Base-by-base conservation (phyloP, 371 early-diverging fungal species). In the Circinella minor region DNA sequence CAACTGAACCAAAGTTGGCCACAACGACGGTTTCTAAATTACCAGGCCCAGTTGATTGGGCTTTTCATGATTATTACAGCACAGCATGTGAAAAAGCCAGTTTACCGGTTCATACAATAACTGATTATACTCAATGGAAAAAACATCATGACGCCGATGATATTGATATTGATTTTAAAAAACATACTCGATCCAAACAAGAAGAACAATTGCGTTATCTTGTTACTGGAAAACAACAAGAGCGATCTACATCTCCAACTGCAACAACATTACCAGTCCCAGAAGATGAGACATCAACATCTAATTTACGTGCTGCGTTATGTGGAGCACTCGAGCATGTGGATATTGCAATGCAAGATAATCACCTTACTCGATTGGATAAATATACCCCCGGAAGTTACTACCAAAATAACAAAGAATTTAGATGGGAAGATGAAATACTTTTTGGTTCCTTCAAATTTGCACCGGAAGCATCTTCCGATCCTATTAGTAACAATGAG, bases 21-120 rank as follows among this genome's bases (percentile, higher is more conserved):
- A 65, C 72, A 36, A 46, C 55, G 2, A 43, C 46, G 14, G 51
- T 64, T 4, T 49, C 65, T n/a, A 66, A 66, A 54, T 43, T 69
- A 34, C 79, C 79, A 7, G 74, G 79, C 48, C 69, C 76, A 4
- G 71, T 73, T 17, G 81, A 81, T 66, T 81, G 81, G 81, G 76
- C 76, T 38, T 34, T 72, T 48, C 74, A 81, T 54, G 81, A 81
- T 47, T 77, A 75, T 36, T 72, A 75, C 55, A 66, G 71, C 36
- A 81, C 81, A 15, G 61, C 75, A 4, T 67, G 70, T 46, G 74
- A 78, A 61, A 78, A 77, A 34, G 66, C 76, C 47, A 65, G 15
- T 36, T 20, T 67, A 38, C 72, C 72, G 0, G 20, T 72, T 6
- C 63, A 67, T 39, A 17, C 63, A 9, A 10, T 72, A 8, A 72